Conservation (phyloP, 345 rosid species). For the Brassica napus region Da-Ae NC_063435.1:23727001-23727500, state of each 20-base stretch:
- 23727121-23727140: slow-evolving; percentile 13
- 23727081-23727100: slow-evolving; percentile 49
- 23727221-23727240: not conserved
- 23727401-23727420: slow-evolving; percentile 48
- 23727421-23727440: slow-evolving; percentile 66
- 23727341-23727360: not conserved
- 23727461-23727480: not conserved
- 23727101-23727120: slow-evolving; percentile 5
- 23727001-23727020: not conserved
- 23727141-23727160: not conserved
- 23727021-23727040: slow-evolving; percentile 41
- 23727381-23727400: not conserved
- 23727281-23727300: not conserved
- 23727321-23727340: not conserved
- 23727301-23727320: not conserved
- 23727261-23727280: not conserved
- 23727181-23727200: not conserved
- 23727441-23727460: slow-evolving; percentile 75
- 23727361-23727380: not conserved
- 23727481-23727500: not conserved
- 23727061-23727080: slow-evolving; percentile 43
- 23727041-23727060: slow-evolving; percentile 53
- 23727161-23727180: not conserved
- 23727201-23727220: not conserved
- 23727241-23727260: not conserved